Conservation (phyloP, 257 asterid species). For the Solanum paucissectum region DNA sequence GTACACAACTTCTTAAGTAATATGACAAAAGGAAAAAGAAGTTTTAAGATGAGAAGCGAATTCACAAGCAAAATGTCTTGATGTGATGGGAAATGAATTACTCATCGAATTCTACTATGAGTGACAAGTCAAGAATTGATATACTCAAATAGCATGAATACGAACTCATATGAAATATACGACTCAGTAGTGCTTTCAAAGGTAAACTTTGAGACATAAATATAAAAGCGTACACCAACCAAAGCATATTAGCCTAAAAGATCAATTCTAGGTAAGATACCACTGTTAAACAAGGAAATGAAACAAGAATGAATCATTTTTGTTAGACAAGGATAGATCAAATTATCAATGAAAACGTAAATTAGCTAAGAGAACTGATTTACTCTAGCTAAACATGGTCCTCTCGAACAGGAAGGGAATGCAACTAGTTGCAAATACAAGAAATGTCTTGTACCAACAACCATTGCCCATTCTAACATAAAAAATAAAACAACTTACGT, state of each 20-base stretch:
- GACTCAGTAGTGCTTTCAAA: neutral
- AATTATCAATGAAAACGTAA: neutral
- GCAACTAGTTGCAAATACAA: neutral
- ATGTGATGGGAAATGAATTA: neutral
- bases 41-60: neutral
- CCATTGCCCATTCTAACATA: neutral
- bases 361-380: neutral
- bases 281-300: conserved; percentile 38
- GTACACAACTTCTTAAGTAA: neutral
- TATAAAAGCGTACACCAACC: conserved; percentile 47
- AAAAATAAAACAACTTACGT: conserved; percentile 35
- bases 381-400: neutral
- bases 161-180: neutral
- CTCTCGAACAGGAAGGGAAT: neutral
- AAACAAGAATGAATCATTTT: neutral
- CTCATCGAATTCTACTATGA: neutral
- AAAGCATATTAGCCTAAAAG: conserved; percentile 24
- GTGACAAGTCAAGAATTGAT: neutral
- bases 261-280: conserved; percentile 62
- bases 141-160: neutral
- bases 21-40: neutral
- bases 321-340: too few species aligned
- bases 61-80: neutral
- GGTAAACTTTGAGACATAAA: conserved; percentile 7
- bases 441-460: neutral